Evolutionary conservation across 2,329 filamentous ascomycete genomes (phyloP), one percentile per base, ranked within the genome.

Genomic region (Neospermospora avenae): DNA sequence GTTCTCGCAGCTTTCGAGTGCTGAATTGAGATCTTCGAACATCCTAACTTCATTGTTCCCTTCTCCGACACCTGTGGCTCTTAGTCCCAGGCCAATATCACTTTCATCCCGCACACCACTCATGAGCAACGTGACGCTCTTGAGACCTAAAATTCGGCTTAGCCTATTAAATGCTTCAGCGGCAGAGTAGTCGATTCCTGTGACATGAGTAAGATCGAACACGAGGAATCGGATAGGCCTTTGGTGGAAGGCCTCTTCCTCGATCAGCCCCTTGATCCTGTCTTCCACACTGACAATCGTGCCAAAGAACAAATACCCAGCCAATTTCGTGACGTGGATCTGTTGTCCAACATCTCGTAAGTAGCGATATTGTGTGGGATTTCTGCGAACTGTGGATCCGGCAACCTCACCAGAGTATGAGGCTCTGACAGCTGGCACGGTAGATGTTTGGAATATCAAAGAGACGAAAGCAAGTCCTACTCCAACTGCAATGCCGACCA

Each of bases 281-380:
- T 91, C 89, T 74, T 99, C 95, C 0, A 99, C 93, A 51, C 91
- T 91, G 56, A 97, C 93, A 65, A 99, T 96, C 2, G 93, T 98
- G 16, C 95, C 95, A 68, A 99, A 99, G 79, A 99, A 99, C n/a
- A 99, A 83, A 71, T 93, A 98, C 0, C 95, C 93, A 0, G 90
- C 88, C 16, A 99, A 82, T 74, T 98, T 98, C 70, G 96, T 89
- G 53, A 98, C 87, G 60, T 90, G 89, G 35, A 96, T 95, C 72
- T 99, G 95, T 34, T 85, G 83, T 3, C 93, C 93, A 16, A 95
- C 93, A 65, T 93, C 84, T 62, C 87, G 87, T 3, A 99, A 79
- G 71, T 95, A 99, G 61, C 89, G 86, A 62, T 93, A 88, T 69
- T 99, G 95, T 3, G 92, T 87, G 0, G 91, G 90, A 67, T 96